Evolutionary conservation across 129 eudicot genomes (phyloP).

Genomic region (Ambrosia trifida): DNA sequence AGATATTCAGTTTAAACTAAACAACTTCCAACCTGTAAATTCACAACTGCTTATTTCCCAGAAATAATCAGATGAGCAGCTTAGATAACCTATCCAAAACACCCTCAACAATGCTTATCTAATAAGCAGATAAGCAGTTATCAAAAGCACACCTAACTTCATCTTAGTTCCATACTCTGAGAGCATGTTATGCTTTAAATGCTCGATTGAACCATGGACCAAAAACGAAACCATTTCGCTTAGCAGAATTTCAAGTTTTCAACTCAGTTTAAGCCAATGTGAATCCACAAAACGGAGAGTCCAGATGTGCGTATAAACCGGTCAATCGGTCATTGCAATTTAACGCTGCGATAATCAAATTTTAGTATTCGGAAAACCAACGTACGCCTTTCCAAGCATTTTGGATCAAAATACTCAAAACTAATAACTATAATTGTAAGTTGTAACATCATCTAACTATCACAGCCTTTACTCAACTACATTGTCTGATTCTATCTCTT

Average conservation of each 20-base stretch:
- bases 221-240: constrained; percentile 4
- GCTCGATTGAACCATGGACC: too few species aligned
- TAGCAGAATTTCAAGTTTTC: background rate
- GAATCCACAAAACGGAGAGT: too few species aligned
- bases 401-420: background rate
- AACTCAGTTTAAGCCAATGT: background rate
- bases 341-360: background rate
- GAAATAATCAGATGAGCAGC: background rate
- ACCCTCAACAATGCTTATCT: background rate
- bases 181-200: background rate
- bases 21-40: background rate
- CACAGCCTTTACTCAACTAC: background rate
- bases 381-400: background rate
- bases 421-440: background rate
- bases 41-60: background rate
- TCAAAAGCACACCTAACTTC: background rate
- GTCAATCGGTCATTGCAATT: too few species aligned
- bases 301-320: too few species aligned
- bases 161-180: background rate
- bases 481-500: background rate
- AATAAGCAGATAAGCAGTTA: background rate
- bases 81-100: background rate
- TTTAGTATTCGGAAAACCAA: background rate
- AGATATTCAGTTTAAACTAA: background rate
- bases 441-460: background rate